Base-by-base conservation (phyloP, 148 eudicot genomes). In the Fagopyrum homotropicum region DNA sequence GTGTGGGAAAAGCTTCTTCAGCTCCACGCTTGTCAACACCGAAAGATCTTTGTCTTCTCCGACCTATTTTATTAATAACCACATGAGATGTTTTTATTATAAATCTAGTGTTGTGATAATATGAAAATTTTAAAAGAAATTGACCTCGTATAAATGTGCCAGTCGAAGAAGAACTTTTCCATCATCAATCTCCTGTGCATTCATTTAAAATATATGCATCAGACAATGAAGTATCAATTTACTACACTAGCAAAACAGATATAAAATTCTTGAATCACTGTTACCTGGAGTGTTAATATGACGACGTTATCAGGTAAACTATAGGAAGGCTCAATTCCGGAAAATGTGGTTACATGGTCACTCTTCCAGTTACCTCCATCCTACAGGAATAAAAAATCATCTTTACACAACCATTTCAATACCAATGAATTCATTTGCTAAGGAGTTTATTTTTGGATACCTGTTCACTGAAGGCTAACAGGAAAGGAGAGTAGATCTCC, bases 11-110 rank as follows among this genome's bases (percentile, higher is more conserved):
- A 94, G 82, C 79, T 75, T 87, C 78, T 82, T 84, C 84, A 95
- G 81, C 64, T 92, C 97, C 30, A 95, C 90, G 50, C 76, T 88
- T 82, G 94, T 88, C 80, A 79, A 78, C 26, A 74, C 84, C 54
- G 99, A 95, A 54, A 89, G 89, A 78, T 90, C 97, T 84, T 90
- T 87, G 81, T 95, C 99, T 84, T 95, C 99, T 78, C 90, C 98
- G 59, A 88, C 81, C 98, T 94, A 60, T 19, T 45, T 72, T 72
- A 5, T 1, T 9, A 19, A 12, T 17, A 46, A 9, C 56, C 44
- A n/a, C 77, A 75, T 47, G 59, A 63, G 7, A 22, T 22, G 9
- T 26, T 35, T 35, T 35, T 35, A 35, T 1, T 35, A 35, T 35
- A 35, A 35, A 35, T 35, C 3, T 35, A 35, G 40, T 35, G 40